phyloP scores from a whole-genome alignment of 257 asterid species.

The Fraxinus americana region DNA sequence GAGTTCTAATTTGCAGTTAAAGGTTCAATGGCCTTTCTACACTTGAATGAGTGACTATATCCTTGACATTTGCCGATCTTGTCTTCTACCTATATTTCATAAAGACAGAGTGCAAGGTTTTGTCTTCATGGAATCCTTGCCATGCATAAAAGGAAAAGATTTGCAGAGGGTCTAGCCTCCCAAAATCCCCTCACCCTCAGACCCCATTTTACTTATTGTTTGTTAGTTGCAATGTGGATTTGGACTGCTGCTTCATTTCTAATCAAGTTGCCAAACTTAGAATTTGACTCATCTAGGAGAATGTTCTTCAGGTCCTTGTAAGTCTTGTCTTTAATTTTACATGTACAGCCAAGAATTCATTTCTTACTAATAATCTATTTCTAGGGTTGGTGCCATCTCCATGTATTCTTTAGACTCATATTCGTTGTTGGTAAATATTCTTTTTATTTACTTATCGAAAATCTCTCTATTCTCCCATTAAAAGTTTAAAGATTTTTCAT shows the following conservation, averaged over 20 bases:
- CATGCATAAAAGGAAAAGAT: not conserved
- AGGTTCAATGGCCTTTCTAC: not conserved
- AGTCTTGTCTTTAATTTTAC: not conserved
- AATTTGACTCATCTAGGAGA: not conserved
- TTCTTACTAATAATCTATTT: not conserved
- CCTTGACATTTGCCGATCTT: not conserved
- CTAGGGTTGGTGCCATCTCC: not conserved
- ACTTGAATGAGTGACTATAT: not conserved
- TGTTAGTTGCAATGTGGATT: not conserved
- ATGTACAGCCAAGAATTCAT: not conserved
- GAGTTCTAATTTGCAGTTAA: not conserved
- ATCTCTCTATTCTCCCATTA: not conserved
- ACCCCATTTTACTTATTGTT: not conserved
- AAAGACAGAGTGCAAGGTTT: not conserved
- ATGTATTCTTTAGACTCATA: not conserved
- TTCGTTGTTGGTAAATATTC: not conserved
- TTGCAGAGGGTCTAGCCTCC: not conserved
- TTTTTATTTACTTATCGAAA: not conserved
- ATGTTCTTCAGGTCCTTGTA: not conserved
- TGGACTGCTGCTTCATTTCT: not conserved
- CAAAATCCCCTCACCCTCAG: not conserved
- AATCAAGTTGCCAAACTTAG: not conserved
- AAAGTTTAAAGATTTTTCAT: not conserved
- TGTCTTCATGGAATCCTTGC: not conserved
- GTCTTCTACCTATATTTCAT: not conserved